These are phyloP conservation scores for Didymella sp. DNA, from an alignment of 2,329 filamentous ascomycete species.

Conservation along the genomic window DNA sequence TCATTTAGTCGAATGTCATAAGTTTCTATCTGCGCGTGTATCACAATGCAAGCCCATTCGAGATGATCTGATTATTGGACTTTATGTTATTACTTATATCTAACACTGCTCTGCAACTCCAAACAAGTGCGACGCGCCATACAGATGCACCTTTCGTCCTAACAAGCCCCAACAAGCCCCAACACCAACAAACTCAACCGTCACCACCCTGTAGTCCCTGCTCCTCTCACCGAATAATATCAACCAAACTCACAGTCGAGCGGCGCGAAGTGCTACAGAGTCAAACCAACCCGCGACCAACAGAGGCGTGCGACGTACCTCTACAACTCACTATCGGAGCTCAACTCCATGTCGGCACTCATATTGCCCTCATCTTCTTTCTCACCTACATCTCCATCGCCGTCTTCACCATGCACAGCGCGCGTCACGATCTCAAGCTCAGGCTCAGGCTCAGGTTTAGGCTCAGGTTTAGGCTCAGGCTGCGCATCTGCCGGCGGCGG, in stretches of 20 bases:
- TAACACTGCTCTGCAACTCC: background rate
- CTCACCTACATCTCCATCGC: background rate
- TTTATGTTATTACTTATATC: background rate
- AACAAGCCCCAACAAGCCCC: background rate
- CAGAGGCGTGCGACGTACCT: background rate
- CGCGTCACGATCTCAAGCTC: too few relatives aligned
- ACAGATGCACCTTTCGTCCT: background rate
- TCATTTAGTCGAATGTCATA: constrained; percentile 5
- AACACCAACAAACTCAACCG: background rate
- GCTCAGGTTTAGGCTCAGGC: background rate
- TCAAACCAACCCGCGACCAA: background rate
- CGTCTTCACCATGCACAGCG: too few relatives aligned
- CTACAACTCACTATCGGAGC: constrained; percentile 9
- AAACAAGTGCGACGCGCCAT: background rate
- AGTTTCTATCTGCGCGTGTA: too few relatives aligned
- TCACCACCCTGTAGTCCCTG: background rate
- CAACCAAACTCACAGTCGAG: background rate
- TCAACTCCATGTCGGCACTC: constrained; percentile 13
- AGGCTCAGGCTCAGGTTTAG: too few relatives aligned
- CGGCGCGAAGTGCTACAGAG: background rate
- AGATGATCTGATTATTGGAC: background rate
- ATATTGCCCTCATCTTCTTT: background rate
- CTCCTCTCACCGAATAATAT: background rate
- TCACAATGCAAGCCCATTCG: too few relatives aligned
- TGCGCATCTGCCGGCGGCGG: background rate